Evolutionary conservation across 73 alveolate species (phyloP).

Genomic region (Paramecium octaurelia): DNA sequence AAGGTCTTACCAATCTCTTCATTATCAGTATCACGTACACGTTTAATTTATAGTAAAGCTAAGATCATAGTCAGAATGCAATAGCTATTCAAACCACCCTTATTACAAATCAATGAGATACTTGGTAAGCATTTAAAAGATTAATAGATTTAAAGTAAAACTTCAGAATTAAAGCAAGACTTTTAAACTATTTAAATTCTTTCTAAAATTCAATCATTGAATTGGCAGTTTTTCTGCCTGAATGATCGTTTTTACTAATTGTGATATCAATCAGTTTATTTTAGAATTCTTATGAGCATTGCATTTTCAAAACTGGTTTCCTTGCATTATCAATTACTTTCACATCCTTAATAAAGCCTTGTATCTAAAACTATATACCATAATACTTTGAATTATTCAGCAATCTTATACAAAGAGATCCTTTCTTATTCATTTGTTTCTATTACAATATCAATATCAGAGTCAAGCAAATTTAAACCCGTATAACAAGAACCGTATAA

Average conservation of each 20-base stretch:
- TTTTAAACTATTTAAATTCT: conserved; percentile 29
- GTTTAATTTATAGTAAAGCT: not conserved
- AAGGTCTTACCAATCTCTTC: conserved; percentile 14
- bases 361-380: not conserved
- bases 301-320: not conserved
- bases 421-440: not conserved
- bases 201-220: conserved; percentile 29
- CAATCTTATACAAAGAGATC: not conserved
- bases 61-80: not conserved
- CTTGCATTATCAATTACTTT: conserved; percentile 38
- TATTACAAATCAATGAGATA: not conserved
- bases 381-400: not conserved
- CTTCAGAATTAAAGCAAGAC: not conserved
- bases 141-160: conserved; percentile 22
- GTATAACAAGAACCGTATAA: conserved; percentile 31
- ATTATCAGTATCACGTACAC: conserved; percentile 5
- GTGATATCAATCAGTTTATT: not conserved
- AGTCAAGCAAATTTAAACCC: not conserved
- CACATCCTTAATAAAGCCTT: not conserved
- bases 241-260: not conserved
- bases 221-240: not conserved
- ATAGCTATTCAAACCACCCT: conserved; percentile 52
- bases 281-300: not conserved
- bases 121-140: conserved; percentile 3
- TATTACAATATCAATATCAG: conserved; percentile 29